Evolutionary conservation across 2,329 filamentous ascomycete genomes (phyloP), one percentile per base, ranked within the genome.

Genomic region (Neonectria neomacrospora): DNA sequence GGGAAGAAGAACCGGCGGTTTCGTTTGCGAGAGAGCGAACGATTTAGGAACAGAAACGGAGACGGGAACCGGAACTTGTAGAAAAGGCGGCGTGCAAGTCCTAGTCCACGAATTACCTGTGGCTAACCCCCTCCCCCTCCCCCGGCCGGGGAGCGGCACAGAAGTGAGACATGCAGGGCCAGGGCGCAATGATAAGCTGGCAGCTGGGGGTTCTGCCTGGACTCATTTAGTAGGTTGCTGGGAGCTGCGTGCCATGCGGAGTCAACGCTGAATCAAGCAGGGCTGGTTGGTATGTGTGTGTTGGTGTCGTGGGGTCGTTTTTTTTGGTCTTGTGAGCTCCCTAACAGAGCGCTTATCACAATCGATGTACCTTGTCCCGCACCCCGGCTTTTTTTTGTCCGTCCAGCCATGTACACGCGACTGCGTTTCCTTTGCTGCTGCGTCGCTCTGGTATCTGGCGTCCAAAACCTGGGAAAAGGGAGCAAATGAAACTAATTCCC

Each of bases 131-230:
- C 23, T 26, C 6, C 6, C 6, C 3, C 23, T 37, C 34, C 34
- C 34, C 34, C 14, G 34, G 14, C n/a, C n/a, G 16, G 37, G 37
- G 37, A 20, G 26, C 28, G 26, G 26, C 26, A n/a, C n/a, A 50
- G n/a, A 5, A 10, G 45, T 22, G 47, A 50, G 47, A 50, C 47
- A 50, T 50, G 47, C 47, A 50, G 28, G 47, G 42, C 28, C 47
- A 20, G 26, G 47, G 47, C 28, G 47, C 28, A 50, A 32, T 20
- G 47, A 50, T 50, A 50, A 50, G 45, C 26, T 48, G 14, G 23
- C 22, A 32, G 30, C 30, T 32, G 30, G 30, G 9, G 9, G 9
- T 12, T 32, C 12, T 32, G 30, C 30, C 30, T 32, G 30, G 10
- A 32, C 30, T 32, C 12, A 5, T 32, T 32, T 26, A 26, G 23